Evolutionary conservation across 2,329 filamentous ascomycete species (phyloP).

Genomic region (Phoma sp.): DNA sequence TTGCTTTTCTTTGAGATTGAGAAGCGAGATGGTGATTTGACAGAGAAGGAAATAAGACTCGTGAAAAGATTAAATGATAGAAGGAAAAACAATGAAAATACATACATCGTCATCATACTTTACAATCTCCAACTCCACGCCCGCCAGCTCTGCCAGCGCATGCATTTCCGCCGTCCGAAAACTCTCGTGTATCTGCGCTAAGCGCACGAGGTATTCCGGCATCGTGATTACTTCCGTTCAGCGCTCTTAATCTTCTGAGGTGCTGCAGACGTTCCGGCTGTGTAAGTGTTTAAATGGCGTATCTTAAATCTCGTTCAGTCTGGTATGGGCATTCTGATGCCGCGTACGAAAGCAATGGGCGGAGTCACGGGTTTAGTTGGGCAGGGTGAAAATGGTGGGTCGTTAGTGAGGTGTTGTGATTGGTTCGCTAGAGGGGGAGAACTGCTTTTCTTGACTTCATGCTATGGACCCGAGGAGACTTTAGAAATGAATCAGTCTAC

Average conservation of each 20-base stretch:
- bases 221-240: slow-evolving; percentile 22
- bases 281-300: too few relatives aligned
- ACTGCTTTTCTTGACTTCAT: slow-evolving; percentile 9
- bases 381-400: slow-evolving; percentile 16
- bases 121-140: slow-evolving; percentile 74
- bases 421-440: slow-evolving; percentile 3
- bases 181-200: slow-evolving; percentile 88
- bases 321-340: slow-evolving; percentile 29
- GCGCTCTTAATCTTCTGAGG: neutral
- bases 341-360: neutral
- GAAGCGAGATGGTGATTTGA: too few relatives aligned
- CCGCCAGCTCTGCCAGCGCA: slow-evolving; percentile 75
- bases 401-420: slow-evolving; percentile 1
- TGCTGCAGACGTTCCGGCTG: too few relatives aligned
- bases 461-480: too few relatives aligned
- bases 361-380: slow-evolving; percentile 6
- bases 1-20: too few relatives aligned
- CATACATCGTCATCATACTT: slow-evolving; percentile 77
- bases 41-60: neutral
- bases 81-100: slow-evolving; percentile 21
- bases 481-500: too few relatives aligned
- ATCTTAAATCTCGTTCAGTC: slow-evolving; percentile 17
- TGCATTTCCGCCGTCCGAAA: slow-evolving; percentile 87
- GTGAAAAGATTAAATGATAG: neutral
- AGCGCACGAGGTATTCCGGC: slow-evolving; percentile 83